Base-by-base conservation (phyloP, 148 eudicot genomes). In the Mesembryanthemum crystallinum region DNA sequence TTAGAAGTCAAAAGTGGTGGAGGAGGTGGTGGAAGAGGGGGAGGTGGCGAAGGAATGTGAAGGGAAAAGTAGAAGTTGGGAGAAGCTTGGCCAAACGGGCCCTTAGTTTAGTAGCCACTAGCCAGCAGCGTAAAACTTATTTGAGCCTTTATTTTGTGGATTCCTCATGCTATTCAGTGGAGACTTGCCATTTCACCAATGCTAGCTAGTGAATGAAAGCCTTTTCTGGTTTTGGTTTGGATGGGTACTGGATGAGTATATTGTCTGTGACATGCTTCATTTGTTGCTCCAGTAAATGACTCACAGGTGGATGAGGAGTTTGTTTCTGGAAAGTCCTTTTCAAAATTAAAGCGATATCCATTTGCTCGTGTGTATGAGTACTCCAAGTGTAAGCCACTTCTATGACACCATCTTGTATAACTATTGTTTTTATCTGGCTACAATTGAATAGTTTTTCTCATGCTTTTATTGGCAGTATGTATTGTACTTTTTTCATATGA, bases 401-500 rank as follows among this genome's bases (percentile, higher is more conserved):
- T 73, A 33, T 51, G 69, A 77, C 54, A 42, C 23, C 24, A 24
- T 73, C 61, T 78, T 24, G 57, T 47, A 45, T 20, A 33, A 11
- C 39, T 20, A 23, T 60, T 66, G 60, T 69, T 69, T 37, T 47
- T 33, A 33, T 73, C 74, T 85, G 25, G 52, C 47, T 42, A 28
- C 65, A 54, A 33, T 32, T 73, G 42, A 70, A 33, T 63, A 11
- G 43, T 37, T 21, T 24, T 25, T 45, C 10, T 23, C 69, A 20
- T 73, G 51, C 20, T 55, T 78, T 67, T 69, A 58, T 79, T 77
- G 43, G 73, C 89, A 95, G 99, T 92, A 71, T 88, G 87, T 78
- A 29, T 92, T 21, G 58, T 92, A 18, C 80, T 96, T 13, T 92
- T 89, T 69, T 76, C 99, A 43, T 91, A 96, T 77, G 91, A 89